Evolutionary conservation across 176 grass and related monocot species (phyloP).

Genomic region (Tuctoria greenei): DNA sequence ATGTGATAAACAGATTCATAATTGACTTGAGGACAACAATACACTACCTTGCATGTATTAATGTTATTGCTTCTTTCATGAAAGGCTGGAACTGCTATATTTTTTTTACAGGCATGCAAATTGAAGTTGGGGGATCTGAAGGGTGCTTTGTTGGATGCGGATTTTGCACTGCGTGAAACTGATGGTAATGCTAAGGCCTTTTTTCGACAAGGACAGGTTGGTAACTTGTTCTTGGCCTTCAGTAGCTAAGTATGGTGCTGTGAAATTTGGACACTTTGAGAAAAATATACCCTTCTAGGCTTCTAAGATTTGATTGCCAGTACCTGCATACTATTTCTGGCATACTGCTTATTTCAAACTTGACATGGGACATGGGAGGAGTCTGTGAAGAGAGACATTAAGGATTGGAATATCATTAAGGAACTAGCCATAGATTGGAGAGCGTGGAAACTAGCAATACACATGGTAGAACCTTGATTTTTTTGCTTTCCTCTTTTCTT

Average conservation of each 20-base stretch:
- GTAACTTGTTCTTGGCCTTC: slow-evolving; percentile 38
- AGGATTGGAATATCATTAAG: too few relatives aligned
- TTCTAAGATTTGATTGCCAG: neutral
- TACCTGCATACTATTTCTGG: slow-evolving; percentile 5
- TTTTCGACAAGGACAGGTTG: slow-evolving; percentile 96
- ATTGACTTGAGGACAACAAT: neutral
- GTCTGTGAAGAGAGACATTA: too few relatives aligned
- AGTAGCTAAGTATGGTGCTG: neutral
- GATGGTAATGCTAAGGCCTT: slow-evolving; percentile 98
- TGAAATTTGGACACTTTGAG: neutral
- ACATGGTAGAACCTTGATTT: too few relatives aligned
- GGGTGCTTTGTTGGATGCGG: slow-evolving; percentile 91
- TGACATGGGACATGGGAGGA: too few relatives aligned
- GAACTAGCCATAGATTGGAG: too few relatives aligned
- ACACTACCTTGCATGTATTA: neutral
- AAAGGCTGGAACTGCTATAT: slow-evolving; percentile 15
- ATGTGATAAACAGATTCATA: neutral
- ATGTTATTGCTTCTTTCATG: slow-evolving; percentile 24
- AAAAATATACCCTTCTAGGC: neutral
- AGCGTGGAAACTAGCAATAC: too few relatives aligned
- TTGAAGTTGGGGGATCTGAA: slow-evolving; percentile 87
- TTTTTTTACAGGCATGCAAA: slow-evolving; percentile 74
- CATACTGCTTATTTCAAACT: neutral
- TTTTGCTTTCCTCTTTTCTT: too few relatives aligned
- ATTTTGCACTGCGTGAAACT: slow-evolving; percentile 93